Evolutionary conservation across 805 yeast genomes (phyloP), one percentile per base, ranked within the genome.

Genomic region (Saccharomycopsis babjevae): DNA sequence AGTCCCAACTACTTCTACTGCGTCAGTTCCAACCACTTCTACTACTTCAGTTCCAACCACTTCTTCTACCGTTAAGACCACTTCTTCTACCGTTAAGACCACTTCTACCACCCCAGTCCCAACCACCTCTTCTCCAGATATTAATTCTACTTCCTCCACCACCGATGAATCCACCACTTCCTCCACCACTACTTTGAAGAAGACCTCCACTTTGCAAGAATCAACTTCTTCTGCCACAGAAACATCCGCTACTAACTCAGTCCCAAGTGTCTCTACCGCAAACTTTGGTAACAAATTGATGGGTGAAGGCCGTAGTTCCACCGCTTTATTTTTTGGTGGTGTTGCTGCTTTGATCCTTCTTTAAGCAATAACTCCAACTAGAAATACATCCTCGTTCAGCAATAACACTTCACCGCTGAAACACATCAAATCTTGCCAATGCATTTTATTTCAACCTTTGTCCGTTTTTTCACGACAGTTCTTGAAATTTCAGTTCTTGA

Each of bases 11-110:
- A 46, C 61, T 38, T 22, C 58, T 15, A 34, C 30, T 4, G 10
- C 56, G 3, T 10, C 54, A 34, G 25, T 38, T 38, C 32, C 22
- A 36, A 18, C 59, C 22, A 59, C 42, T 36, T 18, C 54, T 16
- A 57, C 60, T 42, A 28, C 57, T 32, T n/a, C 60, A 20, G 20
- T 34, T 18, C 59, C 60, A 59, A 40, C 50, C 25, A 36, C 62
- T 34, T 39, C 58, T 54, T 50, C 59, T 39, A 43, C 39, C 36
- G 38, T 55, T 22, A 22, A n/a, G 5, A 15, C 40, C 30, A 34
- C 62, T 8, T 20, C 58, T 42, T 25, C 58, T 43, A 8, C 59
- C n/a, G 36, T 54, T 54, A 58, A 30, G 6, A 39, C 43, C 39
- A 34, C 54, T 56, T 25, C 34, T 39, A 7, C 28, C 38, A 43